Percentiles rank a stretch among this genome's conserved stretches.
Conservation (phyloP, 257 asterid species). For the Solanum verrucosum region DNA sequence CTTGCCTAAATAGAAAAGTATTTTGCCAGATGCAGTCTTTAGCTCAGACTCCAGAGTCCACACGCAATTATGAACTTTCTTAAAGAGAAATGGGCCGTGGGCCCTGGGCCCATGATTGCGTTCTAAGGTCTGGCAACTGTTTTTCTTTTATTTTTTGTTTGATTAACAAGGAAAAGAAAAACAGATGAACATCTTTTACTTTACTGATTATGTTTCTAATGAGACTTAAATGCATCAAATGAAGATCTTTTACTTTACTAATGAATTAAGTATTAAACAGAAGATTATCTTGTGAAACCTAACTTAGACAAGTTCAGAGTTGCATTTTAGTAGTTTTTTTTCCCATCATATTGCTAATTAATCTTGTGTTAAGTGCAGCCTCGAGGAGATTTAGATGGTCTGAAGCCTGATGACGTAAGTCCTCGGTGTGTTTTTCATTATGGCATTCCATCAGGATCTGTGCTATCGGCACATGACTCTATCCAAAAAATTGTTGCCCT, state of each 20-base stretch:
- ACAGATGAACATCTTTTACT: background rate
- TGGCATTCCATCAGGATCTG: slow-evolving; percentile 76
- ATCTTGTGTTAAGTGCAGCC: slow-evolving; percentile 46
- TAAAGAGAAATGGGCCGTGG: background rate
- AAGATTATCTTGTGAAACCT: background rate
- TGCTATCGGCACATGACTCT: slow-evolving; percentile 41
- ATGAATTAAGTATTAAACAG: background rate
- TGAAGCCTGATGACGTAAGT: slow-evolving; percentile 55
- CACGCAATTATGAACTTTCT: background rate
- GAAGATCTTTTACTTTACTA: background rate
- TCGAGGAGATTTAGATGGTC: slow-evolving; percentile 43
- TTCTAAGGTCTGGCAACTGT: background rate
- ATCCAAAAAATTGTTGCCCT: slow-evolving; percentile 70
- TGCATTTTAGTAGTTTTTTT: background rate
- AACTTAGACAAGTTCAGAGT: background rate
- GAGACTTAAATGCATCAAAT: background rate
- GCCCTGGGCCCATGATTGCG: background rate
- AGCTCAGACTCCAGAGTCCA: background rate
- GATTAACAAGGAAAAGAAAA: background rate
- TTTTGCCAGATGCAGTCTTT: background rate
- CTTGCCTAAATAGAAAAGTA: background rate
- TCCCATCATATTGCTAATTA: background rate
- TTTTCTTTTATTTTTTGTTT: background rate
- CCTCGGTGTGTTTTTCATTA: slow-evolving; percentile 72
- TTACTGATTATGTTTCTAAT: background rate